Conservation (phyloP, 257 asterid species). For the Solanum sejunctum region DNA sequence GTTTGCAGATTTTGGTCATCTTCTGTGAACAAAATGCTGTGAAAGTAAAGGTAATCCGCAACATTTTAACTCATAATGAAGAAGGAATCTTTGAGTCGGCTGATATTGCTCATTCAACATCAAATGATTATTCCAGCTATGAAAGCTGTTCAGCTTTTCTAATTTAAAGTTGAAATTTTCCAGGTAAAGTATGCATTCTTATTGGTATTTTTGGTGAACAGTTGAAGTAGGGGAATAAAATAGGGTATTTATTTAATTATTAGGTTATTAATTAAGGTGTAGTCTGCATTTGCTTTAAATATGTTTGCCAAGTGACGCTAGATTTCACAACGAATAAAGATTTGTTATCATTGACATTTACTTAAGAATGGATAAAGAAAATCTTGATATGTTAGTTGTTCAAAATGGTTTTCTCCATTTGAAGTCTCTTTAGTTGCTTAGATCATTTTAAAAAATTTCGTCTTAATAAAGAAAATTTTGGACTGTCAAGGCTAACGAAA, state of each 20-base stretch:
- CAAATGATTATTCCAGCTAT: slow-evolving; percentile 59
- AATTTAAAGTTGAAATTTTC: slow-evolving; percentile 66
- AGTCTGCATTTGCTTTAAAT: background rate
- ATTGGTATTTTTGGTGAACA: background rate
- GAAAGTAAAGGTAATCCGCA: slow-evolving; percentile 47
- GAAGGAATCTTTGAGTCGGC: slow-evolving; percentile 35
- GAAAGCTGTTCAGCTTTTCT: slow-evolving; percentile 40
- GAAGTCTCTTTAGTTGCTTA: background rate
- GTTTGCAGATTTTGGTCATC: slow-evolving; percentile 47
- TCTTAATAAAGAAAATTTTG: background rate
- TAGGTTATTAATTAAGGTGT: background rate
- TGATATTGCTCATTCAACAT: slow-evolving; percentile 50
- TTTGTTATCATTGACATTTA: background rate
- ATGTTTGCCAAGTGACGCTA: background rate
- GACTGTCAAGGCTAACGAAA: background rate
- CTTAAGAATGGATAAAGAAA: background rate
- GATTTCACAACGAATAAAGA: background rate
- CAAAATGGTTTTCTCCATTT: background rate
- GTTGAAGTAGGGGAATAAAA: background rate
- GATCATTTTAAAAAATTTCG: background rate
- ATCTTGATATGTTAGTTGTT: background rate
- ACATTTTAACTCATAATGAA: slow-evolving; percentile 24
- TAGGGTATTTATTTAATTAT: background rate
- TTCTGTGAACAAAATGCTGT: slow-evolving; percentile 38
- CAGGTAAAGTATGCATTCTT: slow-evolving; percentile 32